These are phyloP conservation scores for Yarrowia divulgata DNA, from an alignment of 805 yeast genomes.

Conservation along the genomic window DNA sequence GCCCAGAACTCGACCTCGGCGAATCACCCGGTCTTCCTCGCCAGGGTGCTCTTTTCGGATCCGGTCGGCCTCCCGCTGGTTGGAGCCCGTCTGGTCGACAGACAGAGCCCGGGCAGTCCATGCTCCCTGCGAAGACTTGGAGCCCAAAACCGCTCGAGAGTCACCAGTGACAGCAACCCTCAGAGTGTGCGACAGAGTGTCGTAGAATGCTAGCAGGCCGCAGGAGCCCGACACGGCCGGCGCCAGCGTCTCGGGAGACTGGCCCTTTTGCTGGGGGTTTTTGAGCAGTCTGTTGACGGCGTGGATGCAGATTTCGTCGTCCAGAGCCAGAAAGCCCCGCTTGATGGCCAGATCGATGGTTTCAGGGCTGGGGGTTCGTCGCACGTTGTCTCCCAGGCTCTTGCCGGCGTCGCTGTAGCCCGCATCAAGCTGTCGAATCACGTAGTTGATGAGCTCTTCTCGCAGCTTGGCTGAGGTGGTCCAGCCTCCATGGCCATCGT, in stretches of 20 bases:
- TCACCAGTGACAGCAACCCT: conserved; percentile 97
- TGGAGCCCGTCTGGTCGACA: conserved; percentile 94
- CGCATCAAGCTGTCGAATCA: conserved; percentile 76
- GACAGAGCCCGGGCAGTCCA: conserved; percentile 91
- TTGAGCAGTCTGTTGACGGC: conserved; percentile 73
- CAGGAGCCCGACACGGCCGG: conserved; percentile 97
- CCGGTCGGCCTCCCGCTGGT: conserved; percentile 83
- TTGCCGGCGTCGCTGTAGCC: conserved; percentile 49
- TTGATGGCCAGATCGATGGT: conserved; percentile 80
- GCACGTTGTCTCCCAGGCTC: conserved; percentile 59
- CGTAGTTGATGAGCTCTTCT: conserved; percentile 76
- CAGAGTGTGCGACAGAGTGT: conserved; percentile 70
- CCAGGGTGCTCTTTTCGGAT: conserved; percentile 88
- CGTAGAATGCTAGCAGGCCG: conserved; percentile 86
- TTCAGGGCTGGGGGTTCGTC: conserved; percentile 71
- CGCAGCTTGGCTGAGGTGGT: conserved; percentile 86
- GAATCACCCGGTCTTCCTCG: conserved; percentile 75
- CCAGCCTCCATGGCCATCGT: conserved; percentile 98
- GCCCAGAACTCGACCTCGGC: conserved; percentile 90
- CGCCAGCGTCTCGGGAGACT: conserved; percentile 75
- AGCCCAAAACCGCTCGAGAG: conserved; percentile 87
- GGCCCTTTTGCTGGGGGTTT: conserved; percentile 61
- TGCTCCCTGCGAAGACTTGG: conserved; percentile 55
- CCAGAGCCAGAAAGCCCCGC: conserved; percentile 80
- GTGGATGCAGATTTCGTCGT: conserved; percentile 82